phyloP scores from a whole-genome alignment of 306 rosid species.

The Luffa acutangula region DNA sequence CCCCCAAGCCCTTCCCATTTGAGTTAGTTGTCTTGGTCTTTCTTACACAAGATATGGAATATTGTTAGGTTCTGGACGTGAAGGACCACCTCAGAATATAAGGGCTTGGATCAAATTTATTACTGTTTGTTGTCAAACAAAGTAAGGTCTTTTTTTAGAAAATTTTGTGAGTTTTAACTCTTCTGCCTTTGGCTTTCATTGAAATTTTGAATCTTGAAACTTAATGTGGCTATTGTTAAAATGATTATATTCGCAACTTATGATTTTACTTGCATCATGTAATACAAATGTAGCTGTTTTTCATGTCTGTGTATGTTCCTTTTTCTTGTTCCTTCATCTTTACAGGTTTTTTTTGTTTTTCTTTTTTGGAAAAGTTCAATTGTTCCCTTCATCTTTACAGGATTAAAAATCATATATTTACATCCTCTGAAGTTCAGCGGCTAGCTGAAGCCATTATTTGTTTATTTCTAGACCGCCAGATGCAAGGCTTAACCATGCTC shows the following conservation, averaged over 20 bases:
- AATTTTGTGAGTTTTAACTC: not conserved
- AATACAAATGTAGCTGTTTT: not conserved
- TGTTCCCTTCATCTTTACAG: slow-evolving; percentile 29
- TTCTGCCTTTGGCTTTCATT: not conserved
- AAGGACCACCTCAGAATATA: slow-evolving; percentile 67
- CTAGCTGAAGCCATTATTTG: slow-evolving; percentile 54
- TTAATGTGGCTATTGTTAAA: not conserved
- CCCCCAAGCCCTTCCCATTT: not conserved
- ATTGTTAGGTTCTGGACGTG: slow-evolving; percentile 45
- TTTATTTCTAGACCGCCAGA: slow-evolving; percentile 64
- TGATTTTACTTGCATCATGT: not conserved
- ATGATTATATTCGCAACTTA: not conserved
- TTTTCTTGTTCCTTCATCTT: no score
- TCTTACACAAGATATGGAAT: not conserved
- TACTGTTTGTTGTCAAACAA: slow-evolving; percentile 47
- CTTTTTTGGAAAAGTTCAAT: not conserved
- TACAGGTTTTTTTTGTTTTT: no score
- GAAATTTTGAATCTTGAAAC: not conserved
- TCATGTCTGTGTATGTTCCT: not conserved
- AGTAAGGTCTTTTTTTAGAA: slow-evolving; percentile 25
- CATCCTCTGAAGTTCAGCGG: slow-evolving; percentile 70
- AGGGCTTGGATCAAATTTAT: slow-evolving; percentile 65
- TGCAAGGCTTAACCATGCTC: slow-evolving; percentile 56
- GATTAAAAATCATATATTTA: slow-evolving; percentile 39
- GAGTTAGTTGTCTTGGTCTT: not conserved